Evolutionary conservation across 1,284 basidiomycete genomes (phyloP).

Genomic region (Trametes versicolor): DNA sequence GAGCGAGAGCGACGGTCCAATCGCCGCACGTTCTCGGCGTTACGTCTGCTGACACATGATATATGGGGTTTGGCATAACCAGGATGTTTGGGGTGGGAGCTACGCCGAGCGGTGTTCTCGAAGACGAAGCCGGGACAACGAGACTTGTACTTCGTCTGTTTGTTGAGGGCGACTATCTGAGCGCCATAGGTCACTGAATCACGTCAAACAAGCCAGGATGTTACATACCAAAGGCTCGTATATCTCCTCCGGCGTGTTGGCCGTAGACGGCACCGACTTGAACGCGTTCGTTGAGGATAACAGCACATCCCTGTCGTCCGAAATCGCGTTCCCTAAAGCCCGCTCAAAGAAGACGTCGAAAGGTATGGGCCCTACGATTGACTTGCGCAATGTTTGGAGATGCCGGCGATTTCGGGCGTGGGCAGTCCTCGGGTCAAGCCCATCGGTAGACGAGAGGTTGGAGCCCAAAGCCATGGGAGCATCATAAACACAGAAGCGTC

Average conservation of each 20-base stretch:
- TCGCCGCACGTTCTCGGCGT: neutral
- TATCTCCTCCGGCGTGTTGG: neutral
- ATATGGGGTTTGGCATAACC: conserved; percentile 23
- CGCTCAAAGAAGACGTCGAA: neutral
- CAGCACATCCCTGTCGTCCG: neutral
- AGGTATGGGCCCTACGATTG: conserved; percentile 9
- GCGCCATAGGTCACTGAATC: neutral
- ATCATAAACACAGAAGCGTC: conserved; percentile 5
- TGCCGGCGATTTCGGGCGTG: neutral
- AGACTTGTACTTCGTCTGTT: conserved; percentile 8
- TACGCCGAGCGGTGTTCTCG: conserved; percentile 5
- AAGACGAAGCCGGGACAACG: conserved; percentile 27
- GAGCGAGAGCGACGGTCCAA: neutral
- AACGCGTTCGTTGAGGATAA: conserved; percentile 9
- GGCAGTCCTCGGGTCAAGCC: conserved; percentile 2
- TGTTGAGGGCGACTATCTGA: conserved; percentile 14
- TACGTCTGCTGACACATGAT: conserved; percentile 9
- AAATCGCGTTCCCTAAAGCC: neutral
- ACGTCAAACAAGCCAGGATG: neutral
- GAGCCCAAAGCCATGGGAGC: conserved; percentile 11
- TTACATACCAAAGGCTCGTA: conserved; percentile 12
- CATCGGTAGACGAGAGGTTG: neutral
- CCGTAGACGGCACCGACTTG: conserved; percentile 1
- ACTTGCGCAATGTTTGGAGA: neutral
- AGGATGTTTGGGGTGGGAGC: neutral